These are phyloP conservation scores for Macroventuria anomochaeta DNA, from an alignment of 2,329 filamentous ascomycete genomes.

Conservation along the genomic window DNA sequence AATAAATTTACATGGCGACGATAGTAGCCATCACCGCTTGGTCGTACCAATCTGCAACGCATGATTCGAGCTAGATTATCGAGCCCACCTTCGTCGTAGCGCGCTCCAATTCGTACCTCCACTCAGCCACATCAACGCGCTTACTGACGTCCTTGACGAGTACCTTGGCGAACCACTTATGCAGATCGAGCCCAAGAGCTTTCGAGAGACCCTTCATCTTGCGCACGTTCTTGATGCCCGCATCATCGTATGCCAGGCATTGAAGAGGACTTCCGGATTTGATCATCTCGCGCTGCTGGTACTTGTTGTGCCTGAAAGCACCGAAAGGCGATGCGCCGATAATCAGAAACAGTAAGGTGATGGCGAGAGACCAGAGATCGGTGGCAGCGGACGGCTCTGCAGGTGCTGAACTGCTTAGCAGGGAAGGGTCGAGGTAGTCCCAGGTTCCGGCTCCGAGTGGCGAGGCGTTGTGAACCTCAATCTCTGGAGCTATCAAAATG, in stretches of 20 bases:
- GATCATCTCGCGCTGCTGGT: slow-evolving; percentile 53
- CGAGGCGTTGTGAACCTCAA: slow-evolving; percentile 21
- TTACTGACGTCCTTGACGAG: slow-evolving; percentile 39
- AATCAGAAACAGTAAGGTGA: slow-evolving; percentile 54
- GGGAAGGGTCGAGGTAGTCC: slow-evolving; percentile 53
- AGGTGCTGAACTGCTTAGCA: slow-evolving; percentile 28
- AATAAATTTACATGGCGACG: neutral
- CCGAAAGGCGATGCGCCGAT: slow-evolving; percentile 52
- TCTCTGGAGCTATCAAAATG: slow-evolving; percentile 20
- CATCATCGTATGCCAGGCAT: slow-evolving; percentile 48
- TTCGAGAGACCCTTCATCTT: slow-evolving; percentile 39
- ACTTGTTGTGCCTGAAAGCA: slow-evolving; percentile 49
- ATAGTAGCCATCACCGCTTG: neutral
- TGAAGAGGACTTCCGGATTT: slow-evolving; percentile 52
- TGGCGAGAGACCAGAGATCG: slow-evolving; percentile 55
- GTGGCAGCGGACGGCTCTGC: slow-evolving; percentile 43
- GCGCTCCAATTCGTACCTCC: slow-evolving; percentile 29
- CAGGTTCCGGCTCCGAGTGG: slow-evolving; percentile 54
- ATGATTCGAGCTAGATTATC: neutral
- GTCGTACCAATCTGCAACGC: neutral
- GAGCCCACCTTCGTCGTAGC: slow-evolving; percentile 1
- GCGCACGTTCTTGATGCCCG: slow-evolving; percentile 36
- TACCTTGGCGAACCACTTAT: slow-evolving; percentile 49
- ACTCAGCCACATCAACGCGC: slow-evolving; percentile 41
- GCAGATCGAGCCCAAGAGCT: slow-evolving; percentile 33